These are phyloP conservation scores for Penicillium sp. DNA, from an alignment of 2,329 filamentous ascomycete genomes.

Conservation along the genomic window DNA sequence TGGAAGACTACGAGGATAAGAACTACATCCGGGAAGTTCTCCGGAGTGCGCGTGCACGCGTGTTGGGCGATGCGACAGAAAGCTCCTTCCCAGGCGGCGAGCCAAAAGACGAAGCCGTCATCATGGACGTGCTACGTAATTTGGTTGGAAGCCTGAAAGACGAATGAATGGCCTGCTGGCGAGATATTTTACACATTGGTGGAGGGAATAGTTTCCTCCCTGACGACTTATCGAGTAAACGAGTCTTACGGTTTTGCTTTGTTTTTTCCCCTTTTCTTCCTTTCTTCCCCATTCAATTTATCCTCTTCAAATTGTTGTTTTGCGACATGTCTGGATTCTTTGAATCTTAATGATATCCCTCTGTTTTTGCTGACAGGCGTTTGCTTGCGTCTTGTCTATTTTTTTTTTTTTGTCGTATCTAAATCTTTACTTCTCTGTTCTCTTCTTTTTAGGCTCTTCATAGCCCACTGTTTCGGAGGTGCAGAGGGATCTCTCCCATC, in stretches of 20 bases:
- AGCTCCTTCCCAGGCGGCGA: slow-evolving; percentile 46
- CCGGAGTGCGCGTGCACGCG: slow-evolving; percentile 43
- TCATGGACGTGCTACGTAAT: slow-evolving; percentile 41
- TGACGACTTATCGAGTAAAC: slow-evolving; percentile 30
- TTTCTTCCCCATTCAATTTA: background rate
- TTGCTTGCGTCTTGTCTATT: slow-evolving; percentile 7
- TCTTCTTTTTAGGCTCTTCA: slow-evolving; percentile 7
- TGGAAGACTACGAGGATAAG: slow-evolving; percentile 47
- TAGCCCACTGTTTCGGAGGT: background rate
- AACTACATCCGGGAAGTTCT: slow-evolving; percentile 47
- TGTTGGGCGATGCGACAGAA: slow-evolving; percentile 39
- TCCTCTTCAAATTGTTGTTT: slow-evolving; percentile 11
- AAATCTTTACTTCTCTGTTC: slow-evolving; percentile 7
- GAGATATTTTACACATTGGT: background rate
- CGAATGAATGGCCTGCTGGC: slow-evolving; percentile 19
- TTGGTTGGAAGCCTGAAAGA: slow-evolving; percentile 42
- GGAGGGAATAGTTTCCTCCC: slow-evolving; percentile 14
- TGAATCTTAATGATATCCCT: slow-evolving; percentile 32
- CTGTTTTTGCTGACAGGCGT: slow-evolving; percentile 23
- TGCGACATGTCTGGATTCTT: slow-evolving; percentile 21
- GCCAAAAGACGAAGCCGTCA: slow-evolving; percentile 45
- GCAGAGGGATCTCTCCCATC: background rate
- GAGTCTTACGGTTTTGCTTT: slow-evolving; percentile 23
- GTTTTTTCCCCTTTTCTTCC: background rate
- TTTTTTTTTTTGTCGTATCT: slow-evolving; percentile 9